These are phyloP conservation scores for Beauveria australis DNA, from an alignment of 2,329 filamentous ascomycete genomes.

Conservation along the genomic window DNA sequence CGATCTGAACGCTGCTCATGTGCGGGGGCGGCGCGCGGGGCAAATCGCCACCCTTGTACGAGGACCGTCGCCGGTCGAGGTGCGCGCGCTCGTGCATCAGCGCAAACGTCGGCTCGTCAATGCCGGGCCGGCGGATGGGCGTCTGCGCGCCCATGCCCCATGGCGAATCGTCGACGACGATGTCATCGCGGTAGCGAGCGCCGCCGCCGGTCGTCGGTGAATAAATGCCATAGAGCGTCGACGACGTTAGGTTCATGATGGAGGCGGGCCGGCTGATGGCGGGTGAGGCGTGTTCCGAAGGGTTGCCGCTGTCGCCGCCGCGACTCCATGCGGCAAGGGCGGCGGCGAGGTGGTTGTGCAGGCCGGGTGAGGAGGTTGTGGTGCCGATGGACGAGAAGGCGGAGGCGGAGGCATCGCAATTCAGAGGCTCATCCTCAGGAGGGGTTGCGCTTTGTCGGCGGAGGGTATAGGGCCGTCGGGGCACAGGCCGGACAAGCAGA, in stretches of 20 bases:
- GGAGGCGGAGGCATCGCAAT: slow-evolving; percentile 12
- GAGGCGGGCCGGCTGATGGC: slow-evolving; percentile 64
- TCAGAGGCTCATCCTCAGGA: slow-evolving; percentile 20
- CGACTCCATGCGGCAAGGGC: slow-evolving; percentile 18
- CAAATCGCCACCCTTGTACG: slow-evolving; percentile 24
- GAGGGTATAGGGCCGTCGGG: slow-evolving; percentile 62
- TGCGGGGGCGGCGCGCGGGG: slow-evolving; percentile 15
- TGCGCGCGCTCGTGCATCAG: slow-evolving; percentile 34
- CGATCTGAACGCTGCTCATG: slow-evolving; percentile 39
- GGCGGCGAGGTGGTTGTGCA: slow-evolving; percentile 19
- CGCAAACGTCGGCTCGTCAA: slow-evolving; percentile 37
- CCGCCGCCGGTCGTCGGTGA: slow-evolving; percentile 50
- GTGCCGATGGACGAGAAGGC: slow-evolving; percentile 12
- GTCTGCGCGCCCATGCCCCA: slow-evolving; percentile 74
- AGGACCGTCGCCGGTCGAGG: slow-evolving; percentile 26
- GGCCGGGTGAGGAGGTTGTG: not conserved
- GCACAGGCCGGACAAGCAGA: slow-evolving; percentile 58
- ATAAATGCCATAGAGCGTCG: slow-evolving; percentile 89
- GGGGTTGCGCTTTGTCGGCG: slow-evolving; percentile 40
- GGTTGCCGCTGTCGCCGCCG: slow-evolving; percentile 1
- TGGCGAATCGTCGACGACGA: slow-evolving; percentile 58
- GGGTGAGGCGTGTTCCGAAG: slow-evolving; percentile 11
- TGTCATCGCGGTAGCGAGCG: slow-evolving; percentile 23
- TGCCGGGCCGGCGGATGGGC: slow-evolving; percentile 39
- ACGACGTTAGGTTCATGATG: slow-evolving; percentile 76